Evolutionary conservation across 2,329 filamentous ascomycete genomes (phyloP), one percentile per base, ranked within the genome.

Genomic region (Sarocladiaceae sp.): DNA sequence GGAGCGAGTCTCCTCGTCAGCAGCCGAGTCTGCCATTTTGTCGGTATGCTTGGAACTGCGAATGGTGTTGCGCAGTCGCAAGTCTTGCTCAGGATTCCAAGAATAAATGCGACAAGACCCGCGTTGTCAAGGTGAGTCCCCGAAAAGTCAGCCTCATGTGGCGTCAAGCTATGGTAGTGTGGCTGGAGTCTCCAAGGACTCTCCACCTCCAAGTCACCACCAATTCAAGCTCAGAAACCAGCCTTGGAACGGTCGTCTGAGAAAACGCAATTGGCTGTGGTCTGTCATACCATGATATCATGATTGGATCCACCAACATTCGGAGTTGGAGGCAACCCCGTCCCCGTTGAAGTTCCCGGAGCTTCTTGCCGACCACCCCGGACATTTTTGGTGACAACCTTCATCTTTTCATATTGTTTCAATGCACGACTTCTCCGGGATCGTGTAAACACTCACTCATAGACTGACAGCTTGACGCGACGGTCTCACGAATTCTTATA

Each of bases 1-100:
- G 26, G 44, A 11, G 56, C 62, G 62, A 51, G 59, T 61, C 33
- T 69, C 65, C 22, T 69, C 66, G 17, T 70, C 66, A 29, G 57
- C 40, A 13, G 58, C 50, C 12, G 60, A 39, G 3, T 65, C 64
- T 4, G 58, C 59, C 64, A 66, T 66, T 33, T 26, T 57, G 20
- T 22, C 44, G 17, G 3, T 8, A 29, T n/a, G n/a, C n/a, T n/a
- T n/a, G n/a, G n/a, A n/a, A n/a, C n/a, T n/a, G n/a, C 8, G 23
- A 4, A 8, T 33, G 25, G 4, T 20, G 28, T 20, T 20, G 15
- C n/a, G 8, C 10, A 20, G 8, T 42, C 40, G n/a, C n/a, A 23
- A 23, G 3, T 23, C 6, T 23, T 23, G n/a, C 7, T 40, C 37
- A 22, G 37, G 20, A 8, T 40, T 20, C 17, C 37, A 17, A 20